Conservation (phyloP, 169 alveolate genomes). For the Babesia ovis region DNA sequence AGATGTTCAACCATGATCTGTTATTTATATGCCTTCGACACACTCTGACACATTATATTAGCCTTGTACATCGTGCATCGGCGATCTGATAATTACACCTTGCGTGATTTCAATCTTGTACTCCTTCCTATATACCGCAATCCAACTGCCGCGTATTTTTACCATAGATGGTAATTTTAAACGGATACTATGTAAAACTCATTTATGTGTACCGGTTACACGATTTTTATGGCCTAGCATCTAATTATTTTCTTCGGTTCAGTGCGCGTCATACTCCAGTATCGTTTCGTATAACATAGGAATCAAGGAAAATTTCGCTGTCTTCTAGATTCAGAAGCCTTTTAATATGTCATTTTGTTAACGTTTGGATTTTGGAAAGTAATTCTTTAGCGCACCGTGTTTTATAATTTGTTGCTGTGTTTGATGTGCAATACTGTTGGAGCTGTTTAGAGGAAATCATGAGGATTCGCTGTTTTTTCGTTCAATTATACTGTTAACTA, state of each 20-base stretch:
- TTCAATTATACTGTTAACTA: not conserved
- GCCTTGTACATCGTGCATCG: not conserved
- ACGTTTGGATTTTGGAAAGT: not conserved
- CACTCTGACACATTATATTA: not conserved
- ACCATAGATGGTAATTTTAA: not conserved
- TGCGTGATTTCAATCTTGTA: not conserved
- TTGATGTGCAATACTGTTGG: not conserved
- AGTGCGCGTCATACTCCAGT: not conserved
- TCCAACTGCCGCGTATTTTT: not conserved
- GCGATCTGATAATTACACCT: conserved; percentile 19
- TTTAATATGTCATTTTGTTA: not conserved
- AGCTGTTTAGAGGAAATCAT: not conserved
- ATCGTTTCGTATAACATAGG: not conserved
- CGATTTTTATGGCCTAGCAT: too few relatives aligned
- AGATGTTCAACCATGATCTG: not conserved
- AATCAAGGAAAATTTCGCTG: not conserved
- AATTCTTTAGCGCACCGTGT: too few relatives aligned
- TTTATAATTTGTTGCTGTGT: not conserved
- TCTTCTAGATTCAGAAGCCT: not conserved
- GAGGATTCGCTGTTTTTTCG: not conserved
- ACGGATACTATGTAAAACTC: not conserved
- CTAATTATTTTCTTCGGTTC: not conserved
- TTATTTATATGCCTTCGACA: not conserved
- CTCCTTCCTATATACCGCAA: conserved; percentile 3
- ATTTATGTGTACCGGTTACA: too few relatives aligned